These are phyloP conservation scores for Fusarium sp. DNA, from an alignment of 2,329 filamentous ascomycete species.

Conservation along the genomic window DNA sequence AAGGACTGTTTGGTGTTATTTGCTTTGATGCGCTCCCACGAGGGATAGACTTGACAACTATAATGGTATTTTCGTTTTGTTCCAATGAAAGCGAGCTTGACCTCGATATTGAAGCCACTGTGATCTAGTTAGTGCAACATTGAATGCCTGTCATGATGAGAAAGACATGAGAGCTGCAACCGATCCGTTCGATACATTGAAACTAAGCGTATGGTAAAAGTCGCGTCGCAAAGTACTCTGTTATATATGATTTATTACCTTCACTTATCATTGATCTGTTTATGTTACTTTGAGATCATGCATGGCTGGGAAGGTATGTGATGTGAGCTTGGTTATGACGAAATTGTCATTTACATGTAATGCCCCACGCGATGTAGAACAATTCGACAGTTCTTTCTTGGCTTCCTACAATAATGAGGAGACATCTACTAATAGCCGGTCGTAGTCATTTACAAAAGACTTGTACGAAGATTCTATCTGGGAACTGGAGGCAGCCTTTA, in stretches of 20 bases:
- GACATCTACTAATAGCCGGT: neutral
- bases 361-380: slow-evolving; percentile 19
- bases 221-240: neutral
- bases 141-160: neutral
- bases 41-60: slow-evolving; percentile 7
- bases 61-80: slow-evolving; percentile 4
- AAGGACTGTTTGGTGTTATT: slow-evolving; percentile 12
- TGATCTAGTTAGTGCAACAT: neutral
- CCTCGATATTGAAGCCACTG: neutral
- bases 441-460: neutral
- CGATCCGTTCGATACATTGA: neutral
- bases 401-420: neutral
- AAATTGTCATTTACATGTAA: slow-evolving; percentile 28
- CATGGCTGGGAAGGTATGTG: neutral
- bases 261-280: neutral
- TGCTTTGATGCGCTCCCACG: neutral
- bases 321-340: slow-evolving; percentile 38
- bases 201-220: neutral
- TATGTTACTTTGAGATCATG: neutral
- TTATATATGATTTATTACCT: neutral
- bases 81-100: neutral
- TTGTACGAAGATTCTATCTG: neutral
- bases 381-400: neutral
- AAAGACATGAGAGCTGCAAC: neutral
- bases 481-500: neutral